A percentile compares a stretch with the other conserved stretches of the same genome.
Conservation (phyloP, 2,329 filamentous ascomycete species). For the Podosphaera leucotricha region DNA sequence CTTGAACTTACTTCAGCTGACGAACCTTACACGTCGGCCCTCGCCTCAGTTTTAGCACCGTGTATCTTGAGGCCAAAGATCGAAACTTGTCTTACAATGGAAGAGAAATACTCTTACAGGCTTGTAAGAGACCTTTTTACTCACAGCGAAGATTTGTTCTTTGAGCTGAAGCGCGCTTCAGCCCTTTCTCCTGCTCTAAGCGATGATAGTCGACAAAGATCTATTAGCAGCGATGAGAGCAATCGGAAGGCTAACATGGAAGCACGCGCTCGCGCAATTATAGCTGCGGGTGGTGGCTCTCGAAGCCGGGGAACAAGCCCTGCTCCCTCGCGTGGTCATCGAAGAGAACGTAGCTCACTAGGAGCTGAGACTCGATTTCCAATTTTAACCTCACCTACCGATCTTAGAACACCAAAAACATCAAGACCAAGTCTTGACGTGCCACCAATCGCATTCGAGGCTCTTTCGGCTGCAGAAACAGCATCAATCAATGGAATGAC, state of each 20-base stretch:
- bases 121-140: conserved; percentile 78
- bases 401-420: conserved; percentile 14
- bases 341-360: conserved; percentile 58
- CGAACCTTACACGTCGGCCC: conserved; percentile 53
- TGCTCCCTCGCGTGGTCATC: conserved; percentile 37
- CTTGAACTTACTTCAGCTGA: conserved; percentile 94
- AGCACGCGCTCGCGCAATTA: conserved; percentile 64
- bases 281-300: conserved; percentile 26
- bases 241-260: conserved; percentile 87
- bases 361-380: conserved; percentile 64
- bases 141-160: conserved; percentile 89
- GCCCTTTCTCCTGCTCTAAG: conserved; percentile 41
- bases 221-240: conserved; percentile 86
- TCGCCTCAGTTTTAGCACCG: conserved; percentile 55
- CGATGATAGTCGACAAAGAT: conserved; percentile 41
- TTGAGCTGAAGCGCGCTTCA: conserved; percentile 78
- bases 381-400: conserved; percentile 40
- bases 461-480: conserved; percentile 4
- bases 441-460: conserved; percentile 21
- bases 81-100: conserved; percentile 79
- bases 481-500: conserved; percentile 6
- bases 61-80: conserved; percentile 71
- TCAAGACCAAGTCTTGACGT: conserved; percentile 56
- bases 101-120: conserved; percentile 80
- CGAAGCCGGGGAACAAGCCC: conserved; percentile 57